Base-by-base conservation (phyloP, 2,329 filamentous ascomycete species). In the Trichoderma cornu-damae region DNA sequence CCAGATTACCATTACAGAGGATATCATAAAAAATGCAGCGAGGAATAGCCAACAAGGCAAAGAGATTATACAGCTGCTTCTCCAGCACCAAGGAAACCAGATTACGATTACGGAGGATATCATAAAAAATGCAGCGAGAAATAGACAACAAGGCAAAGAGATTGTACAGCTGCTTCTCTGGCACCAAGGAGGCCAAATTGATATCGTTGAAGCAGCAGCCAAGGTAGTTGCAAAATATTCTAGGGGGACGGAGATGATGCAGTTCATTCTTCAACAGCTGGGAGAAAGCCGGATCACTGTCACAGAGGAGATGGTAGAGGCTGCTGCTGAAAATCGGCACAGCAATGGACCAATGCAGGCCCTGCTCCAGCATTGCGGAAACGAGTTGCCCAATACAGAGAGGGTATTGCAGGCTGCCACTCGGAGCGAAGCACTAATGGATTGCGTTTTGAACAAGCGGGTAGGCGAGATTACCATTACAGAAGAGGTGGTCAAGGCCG, bases 221-320 rank as follows among this genome's bases (percentile, higher is more conserved):
- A 40, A 9, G 9, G 11, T 40, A 2, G 16, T 40, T 40, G 37
- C 18, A 9, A 16, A 16, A 40, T 18, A 20, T 6, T 20, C 16
- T 16, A 40, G 3, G 9, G 16, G 6, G 16, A n/a, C n/a, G n/a
- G 6, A 40, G 37, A 24, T 60, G 4, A 57, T 62, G 16, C 22
- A 32, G 24, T 9, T 60, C 2, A 55, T 61, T 40, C 50, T 61
- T 18, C 26, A 61, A 6, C 30, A 38, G 40, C 48, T 35, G 18
- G 57, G 61, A 34, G 42, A 54, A n/a, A n/a, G n/a, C 16, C 16
- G 59, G n/a, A 52, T 61, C n/a, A 47, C 28, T 7, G 58, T 61
- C 32, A 61, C 40, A 26, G 9, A 57, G 14, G 53, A 55, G 24
- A 42, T 53, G 18, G 42, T 59, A 7, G 44, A 53, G 20, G 59